A percentile compares a stretch with the other conserved stretches of the same genome.
phyloP scores from a whole-genome alignment of 169 alveolate species.

The Cryptosporidium viatorum region DNA sequence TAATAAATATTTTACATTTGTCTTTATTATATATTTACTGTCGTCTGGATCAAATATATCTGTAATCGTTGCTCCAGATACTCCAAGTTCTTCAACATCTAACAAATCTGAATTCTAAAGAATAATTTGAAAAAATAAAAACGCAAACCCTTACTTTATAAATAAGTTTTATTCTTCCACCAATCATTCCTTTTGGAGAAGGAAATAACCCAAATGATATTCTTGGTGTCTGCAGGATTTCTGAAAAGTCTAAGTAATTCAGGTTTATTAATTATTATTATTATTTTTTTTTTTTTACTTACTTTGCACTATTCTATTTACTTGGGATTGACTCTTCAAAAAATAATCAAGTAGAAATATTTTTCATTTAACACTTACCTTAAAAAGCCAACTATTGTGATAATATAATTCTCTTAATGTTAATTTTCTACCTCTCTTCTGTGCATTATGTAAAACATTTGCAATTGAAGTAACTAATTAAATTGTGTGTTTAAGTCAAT shows the following conservation, averaged over 20 bases:
- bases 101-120: slow-evolving; percentile 30
- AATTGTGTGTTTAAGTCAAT: not conserved
- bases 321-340: slow-evolving; percentile 55
- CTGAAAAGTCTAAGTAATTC: slow-evolving; percentile 25
- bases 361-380: slow-evolving; percentile 11
- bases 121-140: not conserved
- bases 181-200: slow-evolving; percentile 72
- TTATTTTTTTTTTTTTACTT: not conserved
- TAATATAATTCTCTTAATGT: slow-evolving; percentile 59
- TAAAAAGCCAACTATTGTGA: slow-evolving; percentile 29
- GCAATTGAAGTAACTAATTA: slow-evolving; percentile 51
- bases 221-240: slow-evolving; percentile 30
- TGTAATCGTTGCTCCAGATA: slow-evolving; percentile 48
- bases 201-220: slow-evolving; percentile 55
- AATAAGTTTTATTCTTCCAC: slow-evolving; percentile 41
- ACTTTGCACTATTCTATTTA: slow-evolving; percentile 40
- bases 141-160: slow-evolving; percentile 5
- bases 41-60: slow-evolving; percentile 32
- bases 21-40: slow-evolving; percentile 4
- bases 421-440: slow-evolving; percentile 20
- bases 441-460: slow-evolving; percentile 24
- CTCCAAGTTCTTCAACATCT: slow-evolving; percentile 52
- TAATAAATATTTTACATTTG: slow-evolving; percentile 32
- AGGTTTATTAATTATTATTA: not conserved
- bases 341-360: not conserved